phyloP scores from a whole-genome alignment of 2,329 filamentous ascomycete genomes.

The Zymoseptoria passerinii region DNA sequence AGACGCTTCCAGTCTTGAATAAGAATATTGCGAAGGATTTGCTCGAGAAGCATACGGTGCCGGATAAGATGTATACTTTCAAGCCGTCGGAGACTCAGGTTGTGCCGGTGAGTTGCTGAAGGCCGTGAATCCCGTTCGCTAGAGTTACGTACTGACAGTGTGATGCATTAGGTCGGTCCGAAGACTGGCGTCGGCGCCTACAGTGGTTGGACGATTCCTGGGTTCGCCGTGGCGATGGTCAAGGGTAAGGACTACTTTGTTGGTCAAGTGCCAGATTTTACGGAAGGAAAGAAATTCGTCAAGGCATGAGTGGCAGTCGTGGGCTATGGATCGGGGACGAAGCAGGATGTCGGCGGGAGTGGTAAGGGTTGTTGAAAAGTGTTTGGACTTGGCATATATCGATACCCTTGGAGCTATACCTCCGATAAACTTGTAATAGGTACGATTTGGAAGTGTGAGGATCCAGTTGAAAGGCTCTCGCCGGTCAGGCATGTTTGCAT shows the following conservation, averaged over 20 bases:
- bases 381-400: neutral
- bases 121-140: slow-evolving; percentile 13
- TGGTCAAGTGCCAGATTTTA: slow-evolving; percentile 20
- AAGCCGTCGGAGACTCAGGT: slow-evolving; percentile 28
- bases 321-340: neutral
- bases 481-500: neutral
- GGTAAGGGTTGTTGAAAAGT: neutral
- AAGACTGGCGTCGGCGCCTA: slow-evolving; percentile 32
- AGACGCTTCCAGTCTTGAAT: slow-evolving; percentile 33
- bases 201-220: slow-evolving; percentile 27
- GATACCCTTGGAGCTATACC: neutral
- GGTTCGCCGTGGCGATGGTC: slow-evolving; percentile 26
- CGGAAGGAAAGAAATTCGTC: slow-evolving; percentile 23
- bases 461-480: neutral
- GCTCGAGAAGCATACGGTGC: slow-evolving; percentile 17
- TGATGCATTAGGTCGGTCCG: slow-evolving; percentile 12
- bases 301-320: slow-evolving; percentile 12
- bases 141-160: neutral
- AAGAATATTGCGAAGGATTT: slow-evolving; percentile 43
- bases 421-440: neutral
- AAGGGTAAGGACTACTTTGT: slow-evolving; percentile 33
- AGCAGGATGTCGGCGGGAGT: neutral
- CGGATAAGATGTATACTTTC: slow-evolving; percentile 23
- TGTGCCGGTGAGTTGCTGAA: slow-evolving; percentile 18
- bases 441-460: neutral